Base-by-base conservation (phyloP, 148 eudicot species). In the Persicaria tinctoria region DNA sequence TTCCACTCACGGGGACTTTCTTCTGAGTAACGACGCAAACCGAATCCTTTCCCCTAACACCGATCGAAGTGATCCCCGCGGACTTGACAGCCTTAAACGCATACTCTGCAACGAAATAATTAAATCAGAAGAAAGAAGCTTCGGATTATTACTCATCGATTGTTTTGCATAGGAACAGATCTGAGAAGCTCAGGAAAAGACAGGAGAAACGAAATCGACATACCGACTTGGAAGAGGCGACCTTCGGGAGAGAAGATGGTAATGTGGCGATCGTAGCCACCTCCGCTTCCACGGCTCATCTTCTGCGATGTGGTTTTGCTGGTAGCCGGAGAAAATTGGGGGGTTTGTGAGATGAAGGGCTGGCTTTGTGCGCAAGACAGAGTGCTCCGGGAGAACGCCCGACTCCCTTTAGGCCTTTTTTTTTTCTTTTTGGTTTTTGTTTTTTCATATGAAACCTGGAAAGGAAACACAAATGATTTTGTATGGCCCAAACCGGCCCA, bases 211-310 rank as follows among this genome's bases (percentile, higher is more conserved):
- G 53, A 41, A 49, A 9, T 59, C 10, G 70, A 16, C 89, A 70
- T 84, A 88, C 97, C 98, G 27, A 94, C 98, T 91, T 94, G 98
- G 69, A 87, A 94, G 78, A 94, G 97, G 75, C 98, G 98, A 46
- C 97, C 98, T 86, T 94, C 98, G 3, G 98, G 98, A 8, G 98
- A 94, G 89, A 94, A 94, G 83, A 94, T 94, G 72, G 98, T 94
- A 59, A 94, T 94, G 88, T 94, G 98, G 38, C 98, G 97, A 90
- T 94, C 98, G 86, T 94, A 94, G 41, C 98, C 98, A 76, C 87
- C 98, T 84, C 98, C 98, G 56, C 97, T 91, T 54, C 98, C 98
- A 57, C 98, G 84, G 72, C 98, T 94, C 96, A 91, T 89, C 51
- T 32, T 32, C 41, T 0, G 41, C 41, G 41, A 32, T 32, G 41